Evolutionary conservation across 1,139 yeast genomes (phyloP), one percentile per base, ranked within the genome.

Genomic region (Petasospora rhodanensis): DNA sequence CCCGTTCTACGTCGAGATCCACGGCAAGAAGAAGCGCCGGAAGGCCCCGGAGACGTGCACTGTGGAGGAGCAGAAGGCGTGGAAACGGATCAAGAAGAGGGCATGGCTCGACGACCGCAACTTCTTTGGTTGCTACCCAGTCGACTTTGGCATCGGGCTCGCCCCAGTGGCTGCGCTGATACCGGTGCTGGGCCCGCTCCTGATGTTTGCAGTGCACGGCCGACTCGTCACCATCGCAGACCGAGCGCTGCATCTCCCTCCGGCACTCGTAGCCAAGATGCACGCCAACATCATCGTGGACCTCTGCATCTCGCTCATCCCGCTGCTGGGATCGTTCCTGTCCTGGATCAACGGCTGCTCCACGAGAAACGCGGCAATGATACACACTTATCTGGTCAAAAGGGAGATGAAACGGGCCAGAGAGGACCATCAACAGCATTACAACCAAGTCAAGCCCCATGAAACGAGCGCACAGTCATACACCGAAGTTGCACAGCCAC

Each of bases 61-160:
- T n/a, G 70, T 72, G 33, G 64, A 68, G 23, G 94, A 86, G 46
- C 74, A 70, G 29, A 70, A 72, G 49, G 60, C 70, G 10, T 87
- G 93, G 93, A 81, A 77, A 51, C 61, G 57, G 25, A 66, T 87
- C n/a, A 89, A 80, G 50, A 67, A 61, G 31, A 68, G 73, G 43
- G 96, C 96, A 0, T 89, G 96, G 96, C 53, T 69, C 7, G 89
- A 87, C 51, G 97, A 89, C 54, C 70, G 73, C 46, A 83, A 94
- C 52, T 57, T 70, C 47, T 65, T 84, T 47, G 94, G 94, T 1
- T 80, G 89, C 44, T 81, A 79, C 51, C 81, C 91, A 21, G 60
- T 83, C 52, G 87, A 82, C 59, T 64, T 85, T 52, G 89, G 94
- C 2, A 47, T 84, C 15, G 96, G 96, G 0, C 58, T 79, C 50